Percentiles rank a stretch among this genome's conserved stretches.
Evolutionary conservation across 2,329 filamentous ascomycete species (phyloP).

Genomic region (Nakataea oryzae): DNA sequence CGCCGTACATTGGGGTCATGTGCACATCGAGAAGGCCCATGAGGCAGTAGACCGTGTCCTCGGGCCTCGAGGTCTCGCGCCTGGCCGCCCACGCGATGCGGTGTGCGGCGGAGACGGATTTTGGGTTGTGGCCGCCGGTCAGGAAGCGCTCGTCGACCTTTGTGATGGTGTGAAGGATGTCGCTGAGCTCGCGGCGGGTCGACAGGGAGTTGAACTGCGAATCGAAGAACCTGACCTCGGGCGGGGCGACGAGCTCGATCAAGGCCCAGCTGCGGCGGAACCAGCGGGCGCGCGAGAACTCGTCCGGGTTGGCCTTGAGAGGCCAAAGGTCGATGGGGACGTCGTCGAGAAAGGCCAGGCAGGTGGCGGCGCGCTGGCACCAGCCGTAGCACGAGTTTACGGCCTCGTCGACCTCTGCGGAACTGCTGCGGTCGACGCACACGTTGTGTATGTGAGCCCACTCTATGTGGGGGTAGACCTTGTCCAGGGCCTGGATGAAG

Average conservation of each 20-base stretch:
- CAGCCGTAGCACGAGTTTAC: neutral
- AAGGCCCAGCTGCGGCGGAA: neutral
- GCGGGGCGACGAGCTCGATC: neutral
- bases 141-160: neutral
- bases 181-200: neutral
- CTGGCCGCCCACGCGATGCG: slow-evolving; percentile 5
- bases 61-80: slow-evolving; percentile 1
- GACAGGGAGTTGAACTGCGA: neutral
- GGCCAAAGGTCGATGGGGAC: neutral
- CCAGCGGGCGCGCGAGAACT: neutral
- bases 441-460: neutral
- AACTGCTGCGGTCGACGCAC: neutral
- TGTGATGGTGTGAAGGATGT: neutral
- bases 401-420: neutral
- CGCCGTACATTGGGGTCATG: slow-evolving; percentile 6
- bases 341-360: neutral
- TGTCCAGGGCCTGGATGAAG: neutral
- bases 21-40: slow-evolving; percentile 6
- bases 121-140: neutral
- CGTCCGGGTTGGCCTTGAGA: neutral
- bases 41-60: slow-evolving; percentile 6
- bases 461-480: neutral
- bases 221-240: neutral
- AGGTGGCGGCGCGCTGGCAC: neutral
- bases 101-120: neutral